phyloP scores from a whole-genome alignment of 108 stramenopile genomes.

The Halocafeteria seosinensis region DNA sequence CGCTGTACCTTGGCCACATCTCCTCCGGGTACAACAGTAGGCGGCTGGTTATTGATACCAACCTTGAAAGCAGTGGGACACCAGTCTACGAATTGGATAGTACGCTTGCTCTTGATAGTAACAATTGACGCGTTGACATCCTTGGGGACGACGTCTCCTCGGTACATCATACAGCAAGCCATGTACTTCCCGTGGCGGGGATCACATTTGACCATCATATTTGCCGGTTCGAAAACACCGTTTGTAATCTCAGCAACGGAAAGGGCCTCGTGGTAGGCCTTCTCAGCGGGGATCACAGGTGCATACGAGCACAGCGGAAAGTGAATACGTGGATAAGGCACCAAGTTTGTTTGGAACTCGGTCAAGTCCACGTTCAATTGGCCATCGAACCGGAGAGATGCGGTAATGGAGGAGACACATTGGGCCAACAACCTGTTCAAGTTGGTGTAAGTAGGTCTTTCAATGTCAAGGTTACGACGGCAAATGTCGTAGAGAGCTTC shows the following conservation, averaged over 20 bases:
- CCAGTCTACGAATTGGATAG: conserved; percentile 86
- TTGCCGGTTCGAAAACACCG: conserved; percentile 70
- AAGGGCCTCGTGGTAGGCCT: conserved; percentile 74
- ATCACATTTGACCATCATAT: conserved; percentile 88
- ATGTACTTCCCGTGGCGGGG: conserved; percentile 51
- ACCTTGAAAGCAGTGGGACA: conserved; percentile 63
- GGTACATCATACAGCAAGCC: conserved; percentile 63
- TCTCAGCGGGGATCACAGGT: conserved; percentile 69
- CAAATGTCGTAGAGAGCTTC: conserved; percentile 84
- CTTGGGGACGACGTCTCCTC: conserved; percentile 81
- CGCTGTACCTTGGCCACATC: conserved; percentile 83
- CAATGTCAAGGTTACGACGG: conserved; percentile 74
- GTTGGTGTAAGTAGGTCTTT: conserved; percentile 80
- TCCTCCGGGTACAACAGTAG: conserved; percentile 52
- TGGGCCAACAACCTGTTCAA: conserved; percentile 78
- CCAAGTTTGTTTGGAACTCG: conserved; percentile 90
- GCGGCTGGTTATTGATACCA: conserved; percentile 30
- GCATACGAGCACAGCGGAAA: conserved; percentile 83
- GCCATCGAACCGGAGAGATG: conserved; percentile 81
- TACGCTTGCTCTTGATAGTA: conserved; percentile 83
- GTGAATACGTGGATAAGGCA: conserved; percentile 83
- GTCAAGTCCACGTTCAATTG: conserved; percentile 81
- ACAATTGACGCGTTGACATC: conserved; percentile 75
- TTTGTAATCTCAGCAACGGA: conserved; percentile 81
- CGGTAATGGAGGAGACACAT: conserved; percentile 71